Percentiles rank a stretch among this genome's conserved stretches.
Evolutionary conservation across 225 moss, liverwort and hornwort genomes (phyloP).

Genomic region (Physcomitrium patens): DNA sequence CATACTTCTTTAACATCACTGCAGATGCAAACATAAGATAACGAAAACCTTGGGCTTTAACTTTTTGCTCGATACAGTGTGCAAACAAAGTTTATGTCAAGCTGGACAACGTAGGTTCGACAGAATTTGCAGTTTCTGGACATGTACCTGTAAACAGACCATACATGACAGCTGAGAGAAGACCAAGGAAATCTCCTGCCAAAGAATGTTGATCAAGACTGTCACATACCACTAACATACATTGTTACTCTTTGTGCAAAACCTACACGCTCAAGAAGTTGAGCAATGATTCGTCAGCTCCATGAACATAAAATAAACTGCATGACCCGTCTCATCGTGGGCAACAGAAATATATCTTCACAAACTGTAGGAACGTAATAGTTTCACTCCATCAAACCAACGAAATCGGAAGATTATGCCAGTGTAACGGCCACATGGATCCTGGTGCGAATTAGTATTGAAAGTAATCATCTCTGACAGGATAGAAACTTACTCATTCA

Average conservation of each 20-base stretch:
- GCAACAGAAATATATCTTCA: too few relatives aligned
- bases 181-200: slow-evolving; percentile 85
- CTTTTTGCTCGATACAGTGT: not conserved
- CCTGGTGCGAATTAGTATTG: not conserved
- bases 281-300: not conserved
- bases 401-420: not conserved
- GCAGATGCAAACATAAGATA: not conserved
- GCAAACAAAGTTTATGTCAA: slow-evolving; percentile 19
- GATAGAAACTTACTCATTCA: slow-evolving; percentile 68
- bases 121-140: not conserved
- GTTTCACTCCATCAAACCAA: too few relatives aligned
- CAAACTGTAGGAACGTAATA: too few relatives aligned
- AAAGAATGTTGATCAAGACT: slow-evolving; percentile 83
- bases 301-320: not conserved
- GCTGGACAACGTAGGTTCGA: not conserved
- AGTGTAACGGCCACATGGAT: not conserved
- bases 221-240: slow-evolving; percentile 51
- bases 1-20: slow-evolving; percentile 93
- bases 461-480: slow-evolving; percentile 22
- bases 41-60: not conserved
- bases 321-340: not conserved
- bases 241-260: slow-evolving; percentile 36
- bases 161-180: slow-evolving; percentile 91
- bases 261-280: not conserved
- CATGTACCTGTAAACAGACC: slow-evolving; percentile 88